phyloP scores from a whole-genome alignment of 768 basidiomycete genomes.

The Suillus ampliporus region DNA sequence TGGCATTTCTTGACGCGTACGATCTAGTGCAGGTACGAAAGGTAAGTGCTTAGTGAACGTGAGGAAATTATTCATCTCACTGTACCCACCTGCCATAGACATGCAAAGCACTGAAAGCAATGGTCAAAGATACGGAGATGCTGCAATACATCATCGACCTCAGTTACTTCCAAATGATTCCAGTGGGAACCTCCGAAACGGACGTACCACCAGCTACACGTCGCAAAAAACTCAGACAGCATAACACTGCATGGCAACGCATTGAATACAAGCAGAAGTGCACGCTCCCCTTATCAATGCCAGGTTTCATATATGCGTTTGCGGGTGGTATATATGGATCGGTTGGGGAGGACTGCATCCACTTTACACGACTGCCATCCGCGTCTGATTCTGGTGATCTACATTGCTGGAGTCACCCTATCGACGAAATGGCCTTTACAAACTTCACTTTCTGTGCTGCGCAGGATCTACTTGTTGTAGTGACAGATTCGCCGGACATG shows the following conservation, averaged over 20 bases:
- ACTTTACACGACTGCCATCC: conserved; percentile 40
- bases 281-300: conserved; percentile 46
- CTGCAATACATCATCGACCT: conserved; percentile 57
- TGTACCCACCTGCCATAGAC: conserved; percentile 34
- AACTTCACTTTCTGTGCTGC: conserved; percentile 64
- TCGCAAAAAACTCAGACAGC: conserved; percentile 45
- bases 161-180: conserved; percentile 49
- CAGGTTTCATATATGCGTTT: conserved; percentile 55
- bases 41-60: no score
- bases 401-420: conserved; percentile 50
- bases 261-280: conserved; percentile 45
- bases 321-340: conserved; percentile 52
- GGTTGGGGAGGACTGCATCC: conserved; percentile 52
- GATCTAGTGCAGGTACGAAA: conserved; percentile 43
- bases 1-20: conserved; percentile 39
- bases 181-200: conserved; percentile 24
- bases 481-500: conserved; percentile 47
- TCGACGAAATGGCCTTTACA: conserved; percentile 49
- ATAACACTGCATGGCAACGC: conserved; percentile 55
- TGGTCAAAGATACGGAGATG: conserved; percentile 49
- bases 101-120: conserved; percentile 42
- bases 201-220: conserved; percentile 45
- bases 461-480: conserved; percentile 59
- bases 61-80: conserved; percentile 6
- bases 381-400: conserved; percentile 6